phyloP scores from a whole-genome alignment of 1,139 yeast genomes.

The Sugiyamaella xylanicola region DNA sequence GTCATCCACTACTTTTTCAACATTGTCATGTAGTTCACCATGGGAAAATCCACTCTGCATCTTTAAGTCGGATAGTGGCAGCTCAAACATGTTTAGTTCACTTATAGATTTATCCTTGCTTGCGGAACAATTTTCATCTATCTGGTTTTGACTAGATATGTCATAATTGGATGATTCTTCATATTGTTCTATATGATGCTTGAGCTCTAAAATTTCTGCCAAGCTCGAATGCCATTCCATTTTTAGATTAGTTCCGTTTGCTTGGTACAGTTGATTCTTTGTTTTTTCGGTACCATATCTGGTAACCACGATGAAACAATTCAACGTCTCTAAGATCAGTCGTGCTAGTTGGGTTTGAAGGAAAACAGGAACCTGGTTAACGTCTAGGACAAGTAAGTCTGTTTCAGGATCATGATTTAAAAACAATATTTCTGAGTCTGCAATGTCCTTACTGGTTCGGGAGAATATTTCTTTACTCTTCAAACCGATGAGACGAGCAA shows the following conservation, averaged over 20 bases:
- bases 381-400: constrained; percentile 23
- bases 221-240: constrained; percentile 24
- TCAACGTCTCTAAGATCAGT: constrained; percentile 29
- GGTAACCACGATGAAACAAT: constrained; percentile 28
- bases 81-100: constrained; percentile 5
- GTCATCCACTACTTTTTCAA: constrained; percentile 19
- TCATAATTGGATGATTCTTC: too few relatives aligned
- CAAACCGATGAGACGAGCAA: constrained; percentile 32
- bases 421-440: constrained; percentile 21
- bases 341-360: constrained; percentile 28
- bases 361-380: constrained; percentile 29
- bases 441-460: constrained; percentile 20
- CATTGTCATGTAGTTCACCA: constrained; percentile 10
- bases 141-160: too few relatives aligned
- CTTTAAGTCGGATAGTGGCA: neutral
- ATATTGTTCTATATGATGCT: neutral
- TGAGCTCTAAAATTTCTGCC: constrained; percentile 8
- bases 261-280: constrained; percentile 13
- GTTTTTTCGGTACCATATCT: constrained; percentile 24
- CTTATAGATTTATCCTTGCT: too few relatives aligned
- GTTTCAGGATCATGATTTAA: constrained; percentile 23
- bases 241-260: constrained; percentile 12
- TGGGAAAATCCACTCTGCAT: neutral
- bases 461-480: constrained; percentile 26
- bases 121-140: too few relatives aligned